Conservation (phyloP, 1,284 basidiomycete species). For the Coniferiporia weirii region DNA sequence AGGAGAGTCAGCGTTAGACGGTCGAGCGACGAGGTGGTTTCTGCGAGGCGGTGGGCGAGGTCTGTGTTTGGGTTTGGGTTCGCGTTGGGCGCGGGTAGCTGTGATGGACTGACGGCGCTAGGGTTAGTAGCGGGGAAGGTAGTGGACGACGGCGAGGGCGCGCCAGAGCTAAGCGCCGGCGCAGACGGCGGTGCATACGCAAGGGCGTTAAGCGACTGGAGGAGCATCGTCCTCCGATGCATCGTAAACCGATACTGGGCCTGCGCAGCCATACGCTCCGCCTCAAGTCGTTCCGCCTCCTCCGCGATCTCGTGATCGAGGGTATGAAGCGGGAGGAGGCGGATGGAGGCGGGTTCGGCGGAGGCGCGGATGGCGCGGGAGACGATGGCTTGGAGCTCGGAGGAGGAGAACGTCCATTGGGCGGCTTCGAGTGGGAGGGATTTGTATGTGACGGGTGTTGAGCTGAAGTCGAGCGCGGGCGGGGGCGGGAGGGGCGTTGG, state of each 20-base stretch:
- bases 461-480: slow-evolving; percentile 51
- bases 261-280: slow-evolving; percentile 40
- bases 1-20: slow-evolving; percentile 32
- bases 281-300: slow-evolving; percentile 54
- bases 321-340: slow-evolving; percentile 55
- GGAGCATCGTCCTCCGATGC: slow-evolving; percentile 62
- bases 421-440: slow-evolving; percentile 67
- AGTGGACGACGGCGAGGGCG: too few relatives aligned
- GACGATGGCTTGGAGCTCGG: slow-evolving; percentile 68
- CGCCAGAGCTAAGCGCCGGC: slow-evolving; percentile 18
- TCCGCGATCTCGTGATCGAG: slow-evolving; percentile 52
- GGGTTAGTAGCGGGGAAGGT: too few relatives aligned
- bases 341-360: slow-evolving; percentile 66
- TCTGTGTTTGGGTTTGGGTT: slow-evolving; percentile 16
- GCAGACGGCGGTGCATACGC: slow-evolving; percentile 30
- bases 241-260: slow-evolving; percentile 64
- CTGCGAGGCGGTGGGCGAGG: slow-evolving; percentile 53
- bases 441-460: slow-evolving; percentile 53
- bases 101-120: neutral
- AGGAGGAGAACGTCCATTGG: slow-evolving; percentile 66
- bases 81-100: neutral
- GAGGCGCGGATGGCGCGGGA: slow-evolving; percentile 67
- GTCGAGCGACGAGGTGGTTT: slow-evolving; percentile 31
- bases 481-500: slow-evolving; percentile 34
- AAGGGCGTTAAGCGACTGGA: slow-evolving; percentile 51